Base-by-base conservation (phyloP, 116 monocot species). In the Zostera marina region DNA sequence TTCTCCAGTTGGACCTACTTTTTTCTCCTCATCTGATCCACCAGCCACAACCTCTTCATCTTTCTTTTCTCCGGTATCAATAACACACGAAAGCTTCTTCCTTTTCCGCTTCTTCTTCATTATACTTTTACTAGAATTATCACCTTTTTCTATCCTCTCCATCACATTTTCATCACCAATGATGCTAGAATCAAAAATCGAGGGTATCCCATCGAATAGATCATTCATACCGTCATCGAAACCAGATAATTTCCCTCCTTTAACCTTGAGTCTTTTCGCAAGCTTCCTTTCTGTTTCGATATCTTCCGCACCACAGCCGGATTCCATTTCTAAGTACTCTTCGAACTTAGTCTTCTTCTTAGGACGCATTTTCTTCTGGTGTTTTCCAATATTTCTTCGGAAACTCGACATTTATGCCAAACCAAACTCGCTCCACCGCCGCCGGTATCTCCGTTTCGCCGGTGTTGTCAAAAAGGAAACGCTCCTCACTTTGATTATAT, bases 241-340 rank as follows among this genome's bases (percentile, higher is more conserved):
- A 10, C 79, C 78, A 3, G 58, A 52, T 23, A 86, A 13, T n/a
- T 61, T 74, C 22, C 83, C 75, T 4, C 66, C 68, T 66, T 87
- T 99, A 22, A 99, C 68, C 66, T 81, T 86, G 52, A 99, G 81
- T 69, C 75, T 86, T 66, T 83, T 91, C 4, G 74, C 74, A n/a
- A 99, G 81, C 53, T 70, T 83, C 59, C 69, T 78, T 57, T 90
- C 81, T 59, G 71, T 52, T 41, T 81, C 64, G 5, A 77, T 42
- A 70, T 91, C 98, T 22, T 77, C 49, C 8, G 13, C 40, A 6
- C 55, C 70, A 12, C 41, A 61, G 13, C 55, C 62, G 55, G 43
- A 70, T 17, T 98, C 98, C 80, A 80, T 74, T 26, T 76, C 74
- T 23, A 98, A 53, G 60, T 78, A 90, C 60, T 98, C 76, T 38